Percentiles rank a stretch among this genome's conserved stretches.
These are phyloP conservation scores for Rhodotorula sp. DNA, from an alignment of 1,284 basidiomycete species.

Conservation along the genomic window DNA sequence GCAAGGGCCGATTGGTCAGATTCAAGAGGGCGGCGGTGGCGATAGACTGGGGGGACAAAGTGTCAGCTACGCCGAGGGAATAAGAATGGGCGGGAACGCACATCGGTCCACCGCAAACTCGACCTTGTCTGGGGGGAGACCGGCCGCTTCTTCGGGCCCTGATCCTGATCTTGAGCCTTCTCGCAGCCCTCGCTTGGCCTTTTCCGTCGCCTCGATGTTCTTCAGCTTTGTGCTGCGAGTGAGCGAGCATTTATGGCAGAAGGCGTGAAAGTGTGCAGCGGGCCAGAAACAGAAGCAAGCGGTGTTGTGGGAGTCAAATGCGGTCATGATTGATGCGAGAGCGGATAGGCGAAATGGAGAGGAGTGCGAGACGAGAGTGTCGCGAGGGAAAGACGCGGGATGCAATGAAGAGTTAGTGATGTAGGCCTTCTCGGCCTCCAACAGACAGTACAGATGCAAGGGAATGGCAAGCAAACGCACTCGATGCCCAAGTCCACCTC, in stretches of 20 bases:
- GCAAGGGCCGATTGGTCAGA: slow-evolving; percentile 81
- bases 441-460: background rate
- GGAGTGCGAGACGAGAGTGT: no score
- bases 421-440: no score
- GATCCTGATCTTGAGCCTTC: slow-evolving; percentile 58
- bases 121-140: slow-evolving; percentile 54
- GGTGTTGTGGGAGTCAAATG: no score
- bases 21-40: slow-evolving; percentile 69
- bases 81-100: slow-evolving; percentile 52
- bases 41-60: slow-evolving; percentile 62
- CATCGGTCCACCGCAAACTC: slow-evolving; percentile 79
- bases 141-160: slow-evolving; percentile 53
- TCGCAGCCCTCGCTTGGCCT: slow-evolving; percentile 78
- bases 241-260: background rate
- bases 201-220: slow-evolving; percentile 96
- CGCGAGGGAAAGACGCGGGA: background rate
- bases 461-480: slow-evolving; percentile 55
- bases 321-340: no score
- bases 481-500: slow-evolving; percentile 98
- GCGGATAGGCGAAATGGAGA: no score
- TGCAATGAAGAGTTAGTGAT: background rate
- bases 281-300: background rate
- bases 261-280: background rate
- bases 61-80: background rate
- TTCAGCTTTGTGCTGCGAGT: slow-evolving; percentile 69